phyloP scores from a whole-genome alignment of 2,329 filamentous ascomycete species.

The Fusarium sp. region DNA sequence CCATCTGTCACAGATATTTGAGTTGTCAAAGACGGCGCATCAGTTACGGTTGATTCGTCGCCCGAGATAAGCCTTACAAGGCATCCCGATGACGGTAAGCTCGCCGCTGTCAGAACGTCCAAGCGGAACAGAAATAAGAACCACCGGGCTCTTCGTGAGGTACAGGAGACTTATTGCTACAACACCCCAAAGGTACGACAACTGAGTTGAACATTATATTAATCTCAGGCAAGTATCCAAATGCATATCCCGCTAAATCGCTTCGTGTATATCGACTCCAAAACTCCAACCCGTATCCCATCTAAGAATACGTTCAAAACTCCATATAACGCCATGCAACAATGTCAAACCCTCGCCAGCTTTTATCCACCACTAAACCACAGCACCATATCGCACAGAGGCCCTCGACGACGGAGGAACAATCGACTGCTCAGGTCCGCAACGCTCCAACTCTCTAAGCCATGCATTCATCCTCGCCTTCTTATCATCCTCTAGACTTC shows the following conservation, averaged over 20 bases:
- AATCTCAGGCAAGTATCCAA: neutral
- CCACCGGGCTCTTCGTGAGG: no score
- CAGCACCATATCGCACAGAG: slow-evolving; percentile 30
- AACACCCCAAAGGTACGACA: neutral
- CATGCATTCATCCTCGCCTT: slow-evolving; percentile 49
- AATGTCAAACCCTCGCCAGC: neutral
- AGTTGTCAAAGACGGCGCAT: neutral
- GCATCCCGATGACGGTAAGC: neutral
- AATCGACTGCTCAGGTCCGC: slow-evolving; percentile 29
- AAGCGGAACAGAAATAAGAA: neutral
- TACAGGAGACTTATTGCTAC: no score
- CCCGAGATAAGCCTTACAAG: neutral
- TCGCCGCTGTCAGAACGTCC: neutral
- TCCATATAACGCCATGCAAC: slow-evolving; percentile 24
- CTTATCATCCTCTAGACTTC: slow-evolving; percentile 46
- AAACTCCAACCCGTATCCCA: slow-evolving; percentile 18
- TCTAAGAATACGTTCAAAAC: neutral
- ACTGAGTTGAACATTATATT: neutral
- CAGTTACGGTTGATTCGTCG: neutral
- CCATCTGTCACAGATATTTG: neutral
- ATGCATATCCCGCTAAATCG: neutral
- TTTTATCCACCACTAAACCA: slow-evolving; percentile 17
- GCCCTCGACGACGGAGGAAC: slow-evolving; percentile 29
- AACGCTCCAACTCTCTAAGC: slow-evolving; percentile 45
- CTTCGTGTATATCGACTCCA: neutral